A percentile compares a stretch with the other conserved stretches of the same genome.
Evolutionary conservation across 768 basidiomycete genomes (phyloP).

Genomic region (Phaeolepiota aurea): DNA sequence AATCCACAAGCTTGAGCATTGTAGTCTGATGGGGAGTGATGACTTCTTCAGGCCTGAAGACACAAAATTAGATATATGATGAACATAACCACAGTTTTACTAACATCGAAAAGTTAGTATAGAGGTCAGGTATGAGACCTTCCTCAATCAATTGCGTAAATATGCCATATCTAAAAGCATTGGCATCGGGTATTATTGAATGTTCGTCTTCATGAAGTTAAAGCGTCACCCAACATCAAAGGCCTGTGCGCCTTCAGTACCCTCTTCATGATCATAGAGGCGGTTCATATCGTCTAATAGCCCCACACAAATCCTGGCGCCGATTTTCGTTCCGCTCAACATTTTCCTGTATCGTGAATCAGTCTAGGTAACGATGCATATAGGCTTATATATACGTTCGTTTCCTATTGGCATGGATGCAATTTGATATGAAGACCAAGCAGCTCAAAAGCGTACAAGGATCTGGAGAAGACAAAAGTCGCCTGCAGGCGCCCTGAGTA

Average conservation of each 20-base stretch:
- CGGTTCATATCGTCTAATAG: conserved; percentile 68
- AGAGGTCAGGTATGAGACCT: conserved; percentile 51
- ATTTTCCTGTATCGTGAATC: conserved; percentile 30
- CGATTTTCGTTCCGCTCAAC: conserved; percentile 44
- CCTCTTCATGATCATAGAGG: conserved; percentile 60
- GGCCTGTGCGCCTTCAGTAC: conserved; percentile 52
- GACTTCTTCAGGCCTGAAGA: conserved; percentile 52
- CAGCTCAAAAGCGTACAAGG: conserved; percentile 48
- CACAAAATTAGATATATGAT: neutral
- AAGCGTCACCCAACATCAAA: conserved; percentile 67
- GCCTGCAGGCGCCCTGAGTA: conserved; percentile 34
- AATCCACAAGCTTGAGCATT: conserved; percentile 83
- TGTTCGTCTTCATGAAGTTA: conserved; percentile 5
- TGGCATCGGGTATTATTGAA: conserved; percentile 1
- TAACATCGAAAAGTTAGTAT: conserved; percentile 52
- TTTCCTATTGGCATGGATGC: conserved; percentile 45
- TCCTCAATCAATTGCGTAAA: conserved; percentile 56
- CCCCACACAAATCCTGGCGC: conserved; percentile 56
- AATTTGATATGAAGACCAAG: conserved; percentile 68
- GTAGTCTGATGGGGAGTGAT: conserved; percentile 81
- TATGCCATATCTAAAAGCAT: conserved; percentile 46
- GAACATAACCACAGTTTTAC: conserved; percentile 13
- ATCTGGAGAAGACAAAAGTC: conserved; percentile 60
- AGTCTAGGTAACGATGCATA: neutral
- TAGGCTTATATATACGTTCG: conserved; percentile 40